phyloP scores from a whole-genome alignment of 495 filamentous ascomycete genomes.

The Hamigera avellanea region DNA sequence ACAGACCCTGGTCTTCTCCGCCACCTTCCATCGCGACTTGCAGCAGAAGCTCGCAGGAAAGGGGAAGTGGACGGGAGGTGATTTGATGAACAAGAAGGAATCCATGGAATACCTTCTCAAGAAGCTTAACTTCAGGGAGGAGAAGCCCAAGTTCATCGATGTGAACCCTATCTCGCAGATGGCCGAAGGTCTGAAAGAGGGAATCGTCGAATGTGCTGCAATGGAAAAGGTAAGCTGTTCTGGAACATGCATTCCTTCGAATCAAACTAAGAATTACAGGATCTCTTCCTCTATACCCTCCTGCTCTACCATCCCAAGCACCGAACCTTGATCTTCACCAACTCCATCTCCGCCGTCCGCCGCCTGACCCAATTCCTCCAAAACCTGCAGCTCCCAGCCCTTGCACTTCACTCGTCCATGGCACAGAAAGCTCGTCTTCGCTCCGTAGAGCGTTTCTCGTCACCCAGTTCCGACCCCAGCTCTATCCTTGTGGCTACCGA shows the following conservation, averaged over 20 bases:
- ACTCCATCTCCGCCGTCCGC: conserved; percentile 87
- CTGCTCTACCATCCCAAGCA: conserved; percentile 70
- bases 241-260: conserved; percentile 1
- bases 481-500: conserved; percentile 88
- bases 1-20: conserved; percentile 93
- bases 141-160: conserved; percentile 83
- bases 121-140: conserved; percentile 75
- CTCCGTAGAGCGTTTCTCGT: conserved; percentile 82
- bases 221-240: conserved; percentile 64
- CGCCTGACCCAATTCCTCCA: conserved; percentile 78
- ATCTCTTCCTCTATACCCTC: conserved; percentile 85
- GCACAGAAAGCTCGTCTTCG: conserved; percentile 91
- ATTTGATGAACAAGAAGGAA: conserved; percentile 56
- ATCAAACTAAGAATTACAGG: conserved; percentile 31
- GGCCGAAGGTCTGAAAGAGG: conserved; percentile 76
- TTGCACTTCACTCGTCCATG: conserved; percentile 86
- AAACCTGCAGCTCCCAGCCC: conserved; percentile 64
- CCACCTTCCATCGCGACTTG: conserved; percentile 82
- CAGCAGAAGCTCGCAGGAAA: conserved; percentile 85
- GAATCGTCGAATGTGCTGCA: conserved; percentile 79
- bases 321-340: conserved; percentile 81
- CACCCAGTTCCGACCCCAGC: conserved; percentile 38
- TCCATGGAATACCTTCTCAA: conserved; percentile 88
- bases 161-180: conserved; percentile 80
- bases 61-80: conserved; percentile 37